Evolutionary conservation across 306 rosid species (phyloP), one percentile per base, ranked within the genome.

Genomic region (Cajanus cajan): DNA sequence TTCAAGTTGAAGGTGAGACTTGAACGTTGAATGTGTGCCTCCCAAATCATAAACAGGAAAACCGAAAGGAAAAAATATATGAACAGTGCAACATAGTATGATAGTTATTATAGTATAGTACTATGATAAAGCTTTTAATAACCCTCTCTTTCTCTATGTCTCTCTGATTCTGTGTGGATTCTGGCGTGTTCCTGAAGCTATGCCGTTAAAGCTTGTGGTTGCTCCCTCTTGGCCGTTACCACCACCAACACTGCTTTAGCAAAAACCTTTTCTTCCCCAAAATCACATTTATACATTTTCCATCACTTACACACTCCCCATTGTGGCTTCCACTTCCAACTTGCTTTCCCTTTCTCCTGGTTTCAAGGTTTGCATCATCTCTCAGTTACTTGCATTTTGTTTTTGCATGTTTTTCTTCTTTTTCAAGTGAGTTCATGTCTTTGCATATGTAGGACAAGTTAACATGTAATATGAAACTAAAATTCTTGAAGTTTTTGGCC

Each of bases 141-240:
- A 44, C n/a, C 50, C 4, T 69, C 21, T 65, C 64, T 41, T 71
- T 76, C 24, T 54, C 25, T 14, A 13, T 66, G 58, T 58, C 15
- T 70, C 19, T 25, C n/a, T 54, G 14, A 31, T 41, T 67, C 5
- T 57, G 77, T 48, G 47, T 78, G 78, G 47, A 2, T 8, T 8
- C 31, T 81, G 59, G 85, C 87, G 89, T 91, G 43, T 75, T 83
- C 69, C 36, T 75, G 78, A 89, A 88, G 94, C 62, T 74, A 85
- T 78, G 89, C 88, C 92, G 94, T 88, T 91, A 83, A 86, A 89
- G 92, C 52, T 82, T 76, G 39, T 28, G 45, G 4, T 57, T 81
- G 80, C 72, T 18, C 58, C 80, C 47, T 81, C 72, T 68, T 75
- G 31, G 78, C 78, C 78, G 78, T 76, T 76, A 18, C 74, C 21